Conservation (phyloP, 2,329 filamentous ascomycete genomes). For the Drechslerella coelobrocha region DNA sequence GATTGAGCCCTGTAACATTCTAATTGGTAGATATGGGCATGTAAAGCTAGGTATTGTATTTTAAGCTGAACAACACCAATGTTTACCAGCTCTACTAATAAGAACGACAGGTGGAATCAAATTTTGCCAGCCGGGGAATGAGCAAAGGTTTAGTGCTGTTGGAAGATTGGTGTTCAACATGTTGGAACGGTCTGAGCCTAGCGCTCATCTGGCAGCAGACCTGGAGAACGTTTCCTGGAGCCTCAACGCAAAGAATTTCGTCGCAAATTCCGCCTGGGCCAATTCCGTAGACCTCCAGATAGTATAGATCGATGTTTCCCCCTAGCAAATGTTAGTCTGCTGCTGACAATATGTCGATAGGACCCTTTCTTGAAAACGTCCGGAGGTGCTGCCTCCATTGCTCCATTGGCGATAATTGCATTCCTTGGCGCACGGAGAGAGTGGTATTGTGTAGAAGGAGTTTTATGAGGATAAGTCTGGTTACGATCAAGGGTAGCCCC, state of each 20-base stretch:
- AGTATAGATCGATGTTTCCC: background rate
- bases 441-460: background rate
- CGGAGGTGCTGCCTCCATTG: background rate
- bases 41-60: constrained; percentile 2
- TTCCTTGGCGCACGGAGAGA: background rate
- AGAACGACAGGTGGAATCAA: background rate
- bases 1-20: background rate
- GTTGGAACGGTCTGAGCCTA: constrained; percentile 9
- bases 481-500: too few relatives aligned
- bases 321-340: background rate
- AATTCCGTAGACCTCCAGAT: background rate
- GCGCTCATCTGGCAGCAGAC: background rate
- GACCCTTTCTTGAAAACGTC: background rate
- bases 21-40: background rate
- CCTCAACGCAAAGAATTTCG: background rate
- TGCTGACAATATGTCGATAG: background rate
- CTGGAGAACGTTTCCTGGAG: background rate
- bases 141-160: background rate
- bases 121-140: background rate
- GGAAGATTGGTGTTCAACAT: constrained; percentile 10
- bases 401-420: background rate
- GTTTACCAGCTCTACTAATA: background rate
- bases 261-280: constrained; percentile 12
- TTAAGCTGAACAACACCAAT: background rate
- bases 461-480: too few relatives aligned